A percentile compares a stretch with the other conserved stretches of the same genome.
Evolutionary conservation across 1,284 basidiomycete species (phyloP).

Genomic region (Ceratobasidium sp.): DNA sequence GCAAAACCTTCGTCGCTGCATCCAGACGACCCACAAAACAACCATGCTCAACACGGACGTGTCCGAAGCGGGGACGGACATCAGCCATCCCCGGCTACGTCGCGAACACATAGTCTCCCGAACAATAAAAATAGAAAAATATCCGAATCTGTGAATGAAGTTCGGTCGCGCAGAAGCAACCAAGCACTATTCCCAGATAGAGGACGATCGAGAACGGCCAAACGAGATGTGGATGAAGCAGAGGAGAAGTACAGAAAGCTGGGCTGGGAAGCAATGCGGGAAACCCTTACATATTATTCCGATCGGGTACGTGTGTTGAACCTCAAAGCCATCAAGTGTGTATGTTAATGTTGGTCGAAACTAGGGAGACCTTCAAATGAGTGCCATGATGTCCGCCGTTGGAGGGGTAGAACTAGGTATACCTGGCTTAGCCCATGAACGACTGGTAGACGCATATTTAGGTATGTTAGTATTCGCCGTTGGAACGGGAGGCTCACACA

Average conservation of each 20-base stretch:
- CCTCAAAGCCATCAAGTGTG: background rate
- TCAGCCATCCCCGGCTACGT: constrained; percentile 6
- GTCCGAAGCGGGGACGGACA: background rate
- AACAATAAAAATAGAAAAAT: background rate
- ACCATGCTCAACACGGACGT: background rate
- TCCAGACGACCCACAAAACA: background rate
- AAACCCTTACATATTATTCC: constrained; percentile 65
- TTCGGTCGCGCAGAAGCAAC: background rate
- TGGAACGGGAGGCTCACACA: background rate
- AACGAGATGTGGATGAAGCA: constrained; percentile 49
- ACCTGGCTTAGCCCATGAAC: constrained; percentile 48
- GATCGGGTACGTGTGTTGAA: constrained; percentile 60
- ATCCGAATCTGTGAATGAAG: background rate
- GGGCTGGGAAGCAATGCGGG: constrained; percentile 64
- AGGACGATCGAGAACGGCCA: constrained; percentile 24
- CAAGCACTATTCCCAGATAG: constrained; percentile 16
- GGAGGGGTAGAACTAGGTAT: constrained; percentile 64
- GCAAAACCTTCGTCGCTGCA: constrained; percentile 33
- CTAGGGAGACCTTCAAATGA: constrained; percentile 79
- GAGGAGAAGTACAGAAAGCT: constrained; percentile 61
- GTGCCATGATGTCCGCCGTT: constrained; percentile 69
- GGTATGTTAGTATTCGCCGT: constrained; percentile 55
- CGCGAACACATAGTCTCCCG: constrained; percentile 5
- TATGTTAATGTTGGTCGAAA: background rate
- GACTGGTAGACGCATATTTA: constrained; percentile 63